Percentiles rank a stretch among this genome's conserved stretches.
phyloP scores from a whole-genome alignment of 768 basidiomycete genomes.

The Phanerodontia chrysosporium region DNA sequence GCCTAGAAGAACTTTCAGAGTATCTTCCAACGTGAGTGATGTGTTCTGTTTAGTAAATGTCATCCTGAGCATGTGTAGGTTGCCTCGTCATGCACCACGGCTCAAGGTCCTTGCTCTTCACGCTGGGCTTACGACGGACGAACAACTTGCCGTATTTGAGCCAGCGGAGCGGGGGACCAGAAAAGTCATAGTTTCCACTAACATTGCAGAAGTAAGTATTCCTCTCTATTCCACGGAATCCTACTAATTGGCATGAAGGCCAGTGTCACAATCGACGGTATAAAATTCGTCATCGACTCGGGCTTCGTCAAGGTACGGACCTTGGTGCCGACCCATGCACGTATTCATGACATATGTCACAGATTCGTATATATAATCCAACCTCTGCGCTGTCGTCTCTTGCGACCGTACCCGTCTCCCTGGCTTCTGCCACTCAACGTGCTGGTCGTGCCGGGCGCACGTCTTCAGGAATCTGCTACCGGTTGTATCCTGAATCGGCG shows the following conservation, averaged over 20 bases:
- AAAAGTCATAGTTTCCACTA: slow-evolving; percentile 91
- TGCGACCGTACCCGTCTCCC: slow-evolving; percentile 75
- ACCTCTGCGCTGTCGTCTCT: slow-evolving; percentile 81
- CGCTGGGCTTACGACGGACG: slow-evolving; percentile 83
- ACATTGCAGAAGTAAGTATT: slow-evolving; percentile 79
- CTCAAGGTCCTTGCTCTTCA: slow-evolving; percentile 76
- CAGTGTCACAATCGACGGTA: slow-evolving; percentile 94
- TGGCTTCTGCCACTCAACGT: slow-evolving; percentile 88
- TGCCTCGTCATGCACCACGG: slow-evolving; percentile 50
- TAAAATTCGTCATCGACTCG: slow-evolving; percentile 89
- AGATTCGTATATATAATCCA: slow-evolving; percentile 92
- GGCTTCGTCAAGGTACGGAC: slow-evolving; percentile 87
- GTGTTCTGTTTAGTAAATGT: neutral
- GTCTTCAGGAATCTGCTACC: slow-evolving; percentile 86
- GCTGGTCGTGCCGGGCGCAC: slow-evolving; percentile 95
- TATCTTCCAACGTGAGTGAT: slow-evolving; percentile 61
- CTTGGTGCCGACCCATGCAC: neutral
- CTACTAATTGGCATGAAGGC: slow-evolving; percentile 46
- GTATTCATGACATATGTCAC: neutral
- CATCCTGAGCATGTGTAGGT: slow-evolving; percentile 28
- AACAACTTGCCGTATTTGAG: slow-evolving; percentile 85
- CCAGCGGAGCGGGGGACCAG: slow-evolving; percentile 68
- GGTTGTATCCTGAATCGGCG: slow-evolving; percentile 71
- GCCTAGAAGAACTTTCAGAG: slow-evolving; percentile 76
- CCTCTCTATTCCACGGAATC: neutral